Percentiles rank a stretch among this genome's conserved stretches.
These are phyloP conservation scores for Globisporangium spinosum DNA, from an alignment of 352 stramenopile genomes.

Conservation along the genomic window DNA sequence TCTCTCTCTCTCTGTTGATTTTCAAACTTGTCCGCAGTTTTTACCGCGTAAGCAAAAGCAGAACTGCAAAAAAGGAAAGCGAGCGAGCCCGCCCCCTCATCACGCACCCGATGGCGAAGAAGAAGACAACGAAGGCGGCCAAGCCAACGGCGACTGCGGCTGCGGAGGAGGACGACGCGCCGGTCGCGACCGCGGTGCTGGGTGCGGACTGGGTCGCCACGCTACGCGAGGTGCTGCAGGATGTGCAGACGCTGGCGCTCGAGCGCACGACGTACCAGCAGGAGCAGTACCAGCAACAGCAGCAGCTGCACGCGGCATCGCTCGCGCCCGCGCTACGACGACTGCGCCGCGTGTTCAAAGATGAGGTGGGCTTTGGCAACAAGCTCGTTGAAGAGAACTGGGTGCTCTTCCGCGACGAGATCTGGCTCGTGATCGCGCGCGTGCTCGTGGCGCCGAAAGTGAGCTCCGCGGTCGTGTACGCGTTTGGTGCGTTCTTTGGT, in stretches of 20 bases:
- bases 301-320: constrained; percentile 17
- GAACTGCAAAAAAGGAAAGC: not conserved
- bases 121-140: not conserved
- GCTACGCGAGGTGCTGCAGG: constrained; percentile 60
- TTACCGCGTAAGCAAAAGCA: no score
- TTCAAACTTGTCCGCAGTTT: no score
- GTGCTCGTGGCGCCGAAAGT: constrained; percentile 46
- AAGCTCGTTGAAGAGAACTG: constrained; percentile 51
- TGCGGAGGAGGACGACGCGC: not conserved
- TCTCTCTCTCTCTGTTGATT: no score
- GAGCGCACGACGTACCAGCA: constrained; percentile 43
- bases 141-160: not conserved
- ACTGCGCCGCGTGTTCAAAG: constrained; percentile 40
- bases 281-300: constrained; percentile 13
- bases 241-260: constrained; percentile 60
- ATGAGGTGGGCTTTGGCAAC: constrained; percentile 42
- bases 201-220: constrained; percentile 49
- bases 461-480: constrained; percentile 40
- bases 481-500: constrained; percentile 47
- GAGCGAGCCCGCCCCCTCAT: not conserved
- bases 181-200: constrained; percentile 15
- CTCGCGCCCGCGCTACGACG: constrained; percentile 49
- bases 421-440: constrained; percentile 49
- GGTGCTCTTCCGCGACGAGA: constrained; percentile 56
- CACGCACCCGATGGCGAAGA: not conserved